These are phyloP conservation scores for Cladosporium sp. DNA, from an alignment of 2,329 filamentous ascomycete species.

Conservation along the genomic window DNA sequence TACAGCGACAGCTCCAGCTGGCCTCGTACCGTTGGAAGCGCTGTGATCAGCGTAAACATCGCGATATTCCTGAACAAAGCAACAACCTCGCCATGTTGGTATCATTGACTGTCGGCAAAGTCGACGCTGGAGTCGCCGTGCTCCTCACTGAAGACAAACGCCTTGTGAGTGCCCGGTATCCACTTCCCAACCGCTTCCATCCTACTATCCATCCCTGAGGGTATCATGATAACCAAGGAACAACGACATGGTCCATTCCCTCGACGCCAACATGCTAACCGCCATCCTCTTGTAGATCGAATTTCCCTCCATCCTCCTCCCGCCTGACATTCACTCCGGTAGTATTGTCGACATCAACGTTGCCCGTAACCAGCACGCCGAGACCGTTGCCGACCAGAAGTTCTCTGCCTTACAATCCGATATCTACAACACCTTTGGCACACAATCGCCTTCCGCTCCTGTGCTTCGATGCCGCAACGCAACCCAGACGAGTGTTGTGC, in stretches of 20 bases:
- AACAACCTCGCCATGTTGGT: conserved; percentile 70
- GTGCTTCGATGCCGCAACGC: conserved; percentile 90
- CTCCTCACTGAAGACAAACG: conserved; percentile 95
- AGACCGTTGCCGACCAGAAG: conserved; percentile 69
- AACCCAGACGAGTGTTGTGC: conserved; percentile 95
- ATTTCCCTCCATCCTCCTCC: conserved; percentile 95
- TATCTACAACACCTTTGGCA: conserved; percentile 84
- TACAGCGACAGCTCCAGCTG: conserved; percentile 16
- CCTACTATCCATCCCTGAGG: not conserved
- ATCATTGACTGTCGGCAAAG: conserved; percentile 97
- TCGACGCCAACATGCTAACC: not conserved
- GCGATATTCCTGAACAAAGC: not conserved
- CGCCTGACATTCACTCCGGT: conserved; percentile 90
- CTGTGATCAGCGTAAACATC: conserved; percentile 13
- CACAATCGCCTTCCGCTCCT: conserved; percentile 72
- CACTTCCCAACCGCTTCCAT: not conserved
- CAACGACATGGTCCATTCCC: not conserved
- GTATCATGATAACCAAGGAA: conserved; percentile 11
- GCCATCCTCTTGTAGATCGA: conserved; percentile 68
- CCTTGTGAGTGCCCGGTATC: conserved; percentile 62
- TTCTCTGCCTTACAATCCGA: conserved; percentile 86
- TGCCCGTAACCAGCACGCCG: conserved; percentile 77
- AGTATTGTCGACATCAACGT: conserved; percentile 98
- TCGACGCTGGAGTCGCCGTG: conserved; percentile 97
- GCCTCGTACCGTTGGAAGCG: not conserved